Conservation (phyloP, 495 filamentous ascomycete genomes). For the Penicillium daleae region DNA sequence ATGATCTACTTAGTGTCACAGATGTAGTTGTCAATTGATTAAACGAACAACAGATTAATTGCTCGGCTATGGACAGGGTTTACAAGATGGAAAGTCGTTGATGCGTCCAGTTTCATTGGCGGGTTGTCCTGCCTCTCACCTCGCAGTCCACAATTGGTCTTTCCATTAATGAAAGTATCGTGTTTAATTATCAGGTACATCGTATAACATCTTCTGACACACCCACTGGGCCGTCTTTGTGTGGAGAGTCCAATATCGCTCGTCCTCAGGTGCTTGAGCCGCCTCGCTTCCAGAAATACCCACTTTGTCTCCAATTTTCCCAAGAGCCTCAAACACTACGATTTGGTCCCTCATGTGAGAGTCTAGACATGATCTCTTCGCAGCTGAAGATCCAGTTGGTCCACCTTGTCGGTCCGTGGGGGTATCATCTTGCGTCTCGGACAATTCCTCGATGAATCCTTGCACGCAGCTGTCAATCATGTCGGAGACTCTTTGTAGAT, state of each 20-base stretch:
- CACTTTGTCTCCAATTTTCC: slow-evolving; percentile 22
- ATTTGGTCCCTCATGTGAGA: slow-evolving; percentile 78
- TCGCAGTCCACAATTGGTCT: background rate
- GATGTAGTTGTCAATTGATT: background rate
- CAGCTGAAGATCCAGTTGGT: background rate
- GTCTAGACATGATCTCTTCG: slow-evolving; percentile 56
- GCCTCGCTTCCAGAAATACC: slow-evolving; percentile 29
- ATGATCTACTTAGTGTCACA: background rate
- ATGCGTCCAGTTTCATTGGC: background rate
- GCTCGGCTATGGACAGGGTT: background rate
- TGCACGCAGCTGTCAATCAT: slow-evolving; percentile 56
- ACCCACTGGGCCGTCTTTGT: slow-evolving; percentile 80
- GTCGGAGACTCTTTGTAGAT: slow-evolving; percentile 15
- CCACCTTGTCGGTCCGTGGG: background rate
- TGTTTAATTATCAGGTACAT: background rate
- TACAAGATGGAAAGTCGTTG: background rate
- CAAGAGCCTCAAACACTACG: slow-evolving; percentile 79
- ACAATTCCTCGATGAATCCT: slow-evolving; percentile 62
- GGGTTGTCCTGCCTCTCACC: background rate
- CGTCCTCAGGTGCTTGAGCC: slow-evolving; percentile 37
- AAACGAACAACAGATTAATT: background rate
- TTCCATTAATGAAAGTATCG: background rate
- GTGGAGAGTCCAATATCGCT: slow-evolving; percentile 64
- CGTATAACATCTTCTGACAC: slow-evolving; percentile 43
- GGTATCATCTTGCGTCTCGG: slow-evolving; percentile 14